A percentile compares a stretch with the other conserved stretches of the same genome.
Conservation (phyloP, 768 basidiomycete species). For the Boletus subcaerulescens region DNA sequence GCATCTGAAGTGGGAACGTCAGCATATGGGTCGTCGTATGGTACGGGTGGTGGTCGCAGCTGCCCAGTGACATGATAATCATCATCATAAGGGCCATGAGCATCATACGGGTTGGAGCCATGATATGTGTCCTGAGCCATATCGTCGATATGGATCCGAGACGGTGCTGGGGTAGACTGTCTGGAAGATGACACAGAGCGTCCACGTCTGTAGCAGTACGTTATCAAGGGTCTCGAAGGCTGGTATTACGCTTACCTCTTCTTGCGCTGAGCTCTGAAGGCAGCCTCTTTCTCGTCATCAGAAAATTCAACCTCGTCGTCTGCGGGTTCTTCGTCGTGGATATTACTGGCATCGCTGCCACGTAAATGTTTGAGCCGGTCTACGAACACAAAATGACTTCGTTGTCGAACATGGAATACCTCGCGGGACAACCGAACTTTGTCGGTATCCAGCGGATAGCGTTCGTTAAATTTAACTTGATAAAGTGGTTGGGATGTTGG, state of each 20-base stretch:
- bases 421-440: constrained; percentile 54
- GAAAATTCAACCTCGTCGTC: constrained; percentile 93
- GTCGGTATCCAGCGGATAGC: constrained; percentile 57
- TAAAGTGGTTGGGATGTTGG: constrained; percentile 90
- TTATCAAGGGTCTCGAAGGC: not conserved
- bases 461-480: constrained; percentile 74
- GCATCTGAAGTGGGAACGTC: constrained; percentile 38
- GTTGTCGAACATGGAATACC: constrained; percentile 80
- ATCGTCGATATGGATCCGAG: constrained; percentile 55
- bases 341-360: constrained; percentile 93
- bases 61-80: constrained; percentile 50
- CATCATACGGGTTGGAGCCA: constrained; percentile 62
- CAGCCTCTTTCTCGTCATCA: constrained; percentile 89
- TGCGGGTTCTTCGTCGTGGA: constrained; percentile 90
- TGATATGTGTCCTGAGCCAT: constrained; percentile 43
- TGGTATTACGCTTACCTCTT: constrained; percentile 45
- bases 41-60: constrained; percentile 62
- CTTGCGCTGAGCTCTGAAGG: constrained; percentile 59
- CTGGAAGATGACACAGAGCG: constrained; percentile 55
- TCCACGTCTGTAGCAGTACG: constrained; percentile 42
- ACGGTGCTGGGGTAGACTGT: constrained; percentile 51
- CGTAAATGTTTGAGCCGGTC: constrained; percentile 64
- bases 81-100: constrained; percentile 66
- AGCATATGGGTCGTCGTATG: constrained; percentile 80
- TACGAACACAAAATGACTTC: constrained; percentile 83